Percentiles rank a stretch among this genome's conserved stretches.
Evolutionary conservation across 2,329 filamentous ascomycete genomes (phyloP).

Genomic region (Lithohypha guttulata): DNA sequence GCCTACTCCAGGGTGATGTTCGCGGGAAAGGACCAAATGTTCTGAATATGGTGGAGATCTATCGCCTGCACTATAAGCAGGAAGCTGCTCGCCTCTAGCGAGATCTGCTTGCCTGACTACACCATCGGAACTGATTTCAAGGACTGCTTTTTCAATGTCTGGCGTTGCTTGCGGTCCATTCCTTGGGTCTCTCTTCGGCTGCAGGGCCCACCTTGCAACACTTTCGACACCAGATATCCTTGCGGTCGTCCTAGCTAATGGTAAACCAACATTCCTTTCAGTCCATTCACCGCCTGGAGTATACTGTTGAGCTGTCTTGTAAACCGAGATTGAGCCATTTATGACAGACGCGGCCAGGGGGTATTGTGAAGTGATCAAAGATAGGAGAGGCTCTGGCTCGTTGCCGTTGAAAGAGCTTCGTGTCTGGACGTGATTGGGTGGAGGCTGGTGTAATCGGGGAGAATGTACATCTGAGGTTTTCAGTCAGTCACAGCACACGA

Average conservation of each 20-base stretch:
- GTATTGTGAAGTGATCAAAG: conserved; percentile 77
- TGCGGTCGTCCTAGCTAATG: conserved; percentile 76
- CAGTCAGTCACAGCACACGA: conserved; percentile 10
- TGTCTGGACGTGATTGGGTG: conserved; percentile 36
- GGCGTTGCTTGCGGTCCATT: conserved; percentile 9
- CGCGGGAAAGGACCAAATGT: conserved; percentile 12
- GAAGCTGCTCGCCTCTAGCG: conserved; percentile 55
- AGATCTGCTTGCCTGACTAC: conserved; percentile 12
- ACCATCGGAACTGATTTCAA: conserved; percentile 12
- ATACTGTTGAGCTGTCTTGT: conserved; percentile 79
- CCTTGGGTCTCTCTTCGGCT: conserved; percentile 28
- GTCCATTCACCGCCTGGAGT: conserved; percentile 84
- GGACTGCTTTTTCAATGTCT: conserved; percentile 20
- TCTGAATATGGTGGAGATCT: conserved; percentile 20
- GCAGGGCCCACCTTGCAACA: conserved; percentile 72
- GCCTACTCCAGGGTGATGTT: conserved; percentile 24
- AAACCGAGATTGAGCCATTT: conserved; percentile 72
- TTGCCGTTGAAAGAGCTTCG: conserved; percentile 30
- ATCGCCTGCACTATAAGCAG: conserved; percentile 66
- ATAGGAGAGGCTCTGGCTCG: conserved; percentile 68
- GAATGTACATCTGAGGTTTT: conserved; percentile 19
- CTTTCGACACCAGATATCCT: conserved; percentile 80
- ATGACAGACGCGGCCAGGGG: conserved; percentile 78
- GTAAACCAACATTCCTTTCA: conserved; percentile 71
- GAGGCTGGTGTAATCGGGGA: conserved; percentile 45